Evolutionary conservation across 495 filamentous ascomycete species (phyloP), one percentile per base, ranked within the genome.

Genomic region (Opeltia flavorubescens): DNA sequence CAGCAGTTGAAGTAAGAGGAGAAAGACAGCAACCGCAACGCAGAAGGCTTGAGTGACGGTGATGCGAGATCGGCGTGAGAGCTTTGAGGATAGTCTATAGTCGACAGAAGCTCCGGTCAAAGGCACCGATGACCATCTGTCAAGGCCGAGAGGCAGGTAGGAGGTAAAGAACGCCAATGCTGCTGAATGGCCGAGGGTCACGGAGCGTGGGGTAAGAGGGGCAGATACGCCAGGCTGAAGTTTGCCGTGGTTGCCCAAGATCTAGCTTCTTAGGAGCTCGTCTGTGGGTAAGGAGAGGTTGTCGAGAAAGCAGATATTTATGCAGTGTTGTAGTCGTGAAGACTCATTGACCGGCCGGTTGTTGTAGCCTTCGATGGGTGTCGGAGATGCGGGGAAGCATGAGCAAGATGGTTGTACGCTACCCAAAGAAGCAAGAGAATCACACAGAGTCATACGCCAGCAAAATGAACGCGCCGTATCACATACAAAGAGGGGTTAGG

Each of bases 121-220:
- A 7, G 47, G 50, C 3, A 49, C 39, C 11, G 55, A 43, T 24
- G 53, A 51, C 30, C 49, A 43, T 5, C 45, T 50, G 13, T 53
- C 49, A 47, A 51, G 46, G 33, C 45, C 34, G 26, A 53, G 53
- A 40, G 53, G 48, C 13, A 48, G 25, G 26, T 46, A 53, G 39
- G 44, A 44, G 20, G 39, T 42, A 47, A 47, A 44, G 47, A 27
- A 34, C 50, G 55, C 53, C 53, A 55, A 52, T 52, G 50, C 33
- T 57, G 50, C 55, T 48, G 50, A 51, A 44, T 21, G 30, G n/a
- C 47, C 44, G 35, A 39, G 44, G 27, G 27, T 42, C 5, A 43
- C 38, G 34, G 51, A 47, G 51, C 46, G 53, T 45, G 43, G 43
- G 31, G n/a, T n/a, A 26, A 31, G 40, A 45, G 43, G 43, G 43